phyloP scores from a whole-genome alignment of 2,329 filamentous ascomycete genomes.

The Ophiostoma perfectum region DNA sequence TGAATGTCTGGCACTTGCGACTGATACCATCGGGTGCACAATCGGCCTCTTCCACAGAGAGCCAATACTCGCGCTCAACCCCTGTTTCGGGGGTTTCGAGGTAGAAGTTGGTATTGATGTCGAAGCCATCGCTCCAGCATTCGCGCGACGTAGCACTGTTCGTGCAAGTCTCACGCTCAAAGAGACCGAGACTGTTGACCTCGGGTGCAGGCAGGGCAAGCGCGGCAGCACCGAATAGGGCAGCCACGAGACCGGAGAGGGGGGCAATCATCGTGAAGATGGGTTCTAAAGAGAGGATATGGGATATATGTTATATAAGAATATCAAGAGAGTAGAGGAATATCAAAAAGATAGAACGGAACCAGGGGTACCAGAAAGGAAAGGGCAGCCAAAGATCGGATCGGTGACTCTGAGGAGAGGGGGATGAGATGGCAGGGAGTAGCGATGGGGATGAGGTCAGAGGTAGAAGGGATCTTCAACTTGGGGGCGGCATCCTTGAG shows the following conservation, averaged over 20 bases:
- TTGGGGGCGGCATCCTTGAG: not conserved
- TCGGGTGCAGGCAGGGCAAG: constrained; percentile 7
- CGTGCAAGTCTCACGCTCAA: not conserved
- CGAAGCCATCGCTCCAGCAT: constrained; percentile 2
- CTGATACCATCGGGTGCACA: constrained; percentile 1
- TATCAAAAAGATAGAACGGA: not conserved
- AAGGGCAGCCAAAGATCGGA: not conserved
- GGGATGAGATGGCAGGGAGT: not conserved
- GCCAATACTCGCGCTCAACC: constrained; percentile 1
- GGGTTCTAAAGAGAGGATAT: not conserved
- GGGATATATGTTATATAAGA: not conserved
- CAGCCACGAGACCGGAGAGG: not conserved
- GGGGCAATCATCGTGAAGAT: not conserved
- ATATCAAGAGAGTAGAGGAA: not conserved
- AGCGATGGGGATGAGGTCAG: not conserved
- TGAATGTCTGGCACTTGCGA: constrained; percentile 26
- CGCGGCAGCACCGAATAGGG: not conserved
- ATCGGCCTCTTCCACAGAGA: not conserved
- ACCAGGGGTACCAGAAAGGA: constrained; percentile 1
- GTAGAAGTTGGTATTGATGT: constrained; percentile 5
- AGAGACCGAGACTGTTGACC: not conserved
- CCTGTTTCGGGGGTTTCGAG: not conserved
- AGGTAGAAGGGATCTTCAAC: not conserved
- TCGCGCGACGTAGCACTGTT: constrained; percentile 6
- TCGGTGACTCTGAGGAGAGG: not conserved